Evolutionary conservation across 768 basidiomycete species (phyloP).

Genomic region (Termitomyces sp.): DNA sequence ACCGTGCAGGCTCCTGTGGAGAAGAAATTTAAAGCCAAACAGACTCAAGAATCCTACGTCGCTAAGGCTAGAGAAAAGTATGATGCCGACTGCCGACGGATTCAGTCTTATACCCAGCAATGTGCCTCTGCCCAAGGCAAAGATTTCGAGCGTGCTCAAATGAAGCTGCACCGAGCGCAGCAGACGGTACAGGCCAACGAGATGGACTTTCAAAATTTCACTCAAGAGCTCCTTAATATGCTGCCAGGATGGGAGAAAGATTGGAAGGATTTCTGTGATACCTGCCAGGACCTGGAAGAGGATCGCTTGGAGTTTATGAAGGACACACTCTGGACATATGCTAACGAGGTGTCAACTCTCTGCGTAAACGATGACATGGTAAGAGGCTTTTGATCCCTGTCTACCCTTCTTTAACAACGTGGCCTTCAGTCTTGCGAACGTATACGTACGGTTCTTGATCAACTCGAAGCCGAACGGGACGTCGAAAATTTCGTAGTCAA

Average conservation of each 20-base stretch:
- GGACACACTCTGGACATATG: slow-evolving; percentile 92
- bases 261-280: slow-evolving; percentile 94
- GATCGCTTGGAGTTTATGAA: slow-evolving; percentile 92
- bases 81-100: slow-evolving; percentile 80
- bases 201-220: slow-evolving; percentile 81
- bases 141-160: slow-evolving; percentile 81
- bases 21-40: slow-evolving; percentile 84
- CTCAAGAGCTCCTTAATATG: slow-evolving; percentile 68
- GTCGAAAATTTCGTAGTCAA: slow-evolving; percentile 81
- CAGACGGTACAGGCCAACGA: slow-evolving; percentile 89
- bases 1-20: slow-evolving; percentile 70
- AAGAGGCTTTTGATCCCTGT: background rate
- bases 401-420: slow-evolving; percentile 1
- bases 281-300: slow-evolving; percentile 96
- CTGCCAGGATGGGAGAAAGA: slow-evolving; percentile 81
- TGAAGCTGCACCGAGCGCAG: slow-evolving; percentile 78
- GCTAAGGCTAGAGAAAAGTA: slow-evolving; percentile 86
- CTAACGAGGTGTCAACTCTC: slow-evolving; percentile 90
- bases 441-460: slow-evolving; percentile 79
- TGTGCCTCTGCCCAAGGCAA: slow-evolving; percentile 77
- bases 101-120: slow-evolving; percentile 89
- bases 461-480: slow-evolving; percentile 79
- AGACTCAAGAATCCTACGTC: slow-evolving; percentile 80
- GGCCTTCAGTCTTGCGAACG: slow-evolving; percentile 78
- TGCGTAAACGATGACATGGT: slow-evolving; percentile 93